Base-by-base conservation (phyloP, 441 rosid species). In the Pelargonium myrrhifolium region DNA sequence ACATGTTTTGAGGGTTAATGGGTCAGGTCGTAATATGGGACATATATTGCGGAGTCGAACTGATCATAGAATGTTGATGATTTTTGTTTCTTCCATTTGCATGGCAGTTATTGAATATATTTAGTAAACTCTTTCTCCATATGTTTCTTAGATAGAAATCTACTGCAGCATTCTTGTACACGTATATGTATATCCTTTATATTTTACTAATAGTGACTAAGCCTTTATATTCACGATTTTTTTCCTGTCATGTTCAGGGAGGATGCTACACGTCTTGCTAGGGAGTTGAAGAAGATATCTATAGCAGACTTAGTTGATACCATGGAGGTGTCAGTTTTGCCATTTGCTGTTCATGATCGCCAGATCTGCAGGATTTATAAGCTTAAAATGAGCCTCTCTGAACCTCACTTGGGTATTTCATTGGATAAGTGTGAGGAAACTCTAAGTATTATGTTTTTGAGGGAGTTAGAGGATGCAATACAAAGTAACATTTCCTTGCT, bases 391-490 rank as follows among this genome's bases (percentile, higher is more conserved):
- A 83, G 80, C 73, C 90, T 95, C 65, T 70, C 84, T 55, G 75
- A 70, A 69, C 91, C 93, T 68, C 83, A 78, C 76, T 71, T 81
- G 35, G 76, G 77, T 70, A 73, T 86, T 56, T 70, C 89, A 9
- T 70, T 76, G 45, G 76, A 84, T 64, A 86, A 85, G 76, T 95
- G 97, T 87, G 77, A 77, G 70, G 88, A 88, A 71, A 81, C 84
- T 26, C 78, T 95, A 66, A 77, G 72, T 53, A 77, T 74, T 68
- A 69, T 35, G 40, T 95, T 79, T 82, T 69, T 86, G 71, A 87
- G 98, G 82, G 91, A 80, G 72, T 75, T 95, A 81, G 99, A 95
- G 84, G 99, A 95, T 76, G 89, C 97, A 61, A 85, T 92, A 68
- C 89, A 90, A 75, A 89, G 26, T 71, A 94, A 92, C 75, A 64